Evolutionary conservation across 2,329 filamentous ascomycete genomes (phyloP).

Genomic region (Cercospora nicotianae): DNA sequence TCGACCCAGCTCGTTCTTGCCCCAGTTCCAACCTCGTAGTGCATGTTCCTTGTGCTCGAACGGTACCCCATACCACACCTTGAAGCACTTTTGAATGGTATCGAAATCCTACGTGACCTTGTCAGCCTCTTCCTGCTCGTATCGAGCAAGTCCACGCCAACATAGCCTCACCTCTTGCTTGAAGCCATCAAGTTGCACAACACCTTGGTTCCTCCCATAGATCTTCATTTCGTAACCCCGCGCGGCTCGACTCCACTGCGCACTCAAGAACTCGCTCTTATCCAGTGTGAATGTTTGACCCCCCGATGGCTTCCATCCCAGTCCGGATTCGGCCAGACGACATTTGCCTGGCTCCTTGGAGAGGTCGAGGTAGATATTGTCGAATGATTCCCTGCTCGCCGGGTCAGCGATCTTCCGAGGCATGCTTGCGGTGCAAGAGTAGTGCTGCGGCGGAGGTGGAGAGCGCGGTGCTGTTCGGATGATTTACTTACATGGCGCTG

Average conservation of each 20-base stretch:
- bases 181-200: conserved; percentile 94
- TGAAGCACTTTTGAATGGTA: conserved; percentile 87
- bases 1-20: conserved; percentile 95
- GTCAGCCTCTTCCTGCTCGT: conserved; percentile 13
- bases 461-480: background rate
- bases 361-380: conserved; percentile 94
- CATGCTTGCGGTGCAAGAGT: background rate
- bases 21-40: conserved; percentile 98
- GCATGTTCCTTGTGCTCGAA: conserved; percentile 93
- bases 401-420: background rate
- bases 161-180: conserved; percentile 68
- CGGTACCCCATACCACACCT: conserved; percentile 94
- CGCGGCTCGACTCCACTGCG: conserved; percentile 92
- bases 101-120: conserved; percentile 72
- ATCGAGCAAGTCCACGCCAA: conserved; percentile 13
- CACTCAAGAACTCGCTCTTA: conserved; percentile 76
- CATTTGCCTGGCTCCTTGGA: conserved; percentile 91
- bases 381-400: conserved; percentile 74
- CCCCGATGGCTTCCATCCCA: conserved; percentile 92
- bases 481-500: conserved; percentile 5
- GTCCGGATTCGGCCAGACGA: conserved; percentile 87
- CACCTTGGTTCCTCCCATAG: conserved; percentile 75
- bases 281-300: conserved; percentile 94
- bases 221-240: conserved; percentile 95
- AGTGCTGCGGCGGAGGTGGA: background rate